Conservation (phyloP, 768 basidiomycete species). For the Leccinum broughii region DNA sequence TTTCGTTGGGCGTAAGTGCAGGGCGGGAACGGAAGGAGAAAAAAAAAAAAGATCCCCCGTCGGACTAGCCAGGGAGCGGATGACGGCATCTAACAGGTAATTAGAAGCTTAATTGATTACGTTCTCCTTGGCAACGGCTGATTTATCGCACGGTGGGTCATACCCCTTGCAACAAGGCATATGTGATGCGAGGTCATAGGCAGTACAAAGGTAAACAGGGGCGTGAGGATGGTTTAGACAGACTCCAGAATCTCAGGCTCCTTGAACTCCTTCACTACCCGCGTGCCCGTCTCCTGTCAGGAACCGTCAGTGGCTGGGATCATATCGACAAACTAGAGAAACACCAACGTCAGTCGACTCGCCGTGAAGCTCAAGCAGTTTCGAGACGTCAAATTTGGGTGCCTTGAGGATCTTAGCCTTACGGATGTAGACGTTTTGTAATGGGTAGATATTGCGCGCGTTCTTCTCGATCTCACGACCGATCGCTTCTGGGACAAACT, state of each 20-base stretch:
- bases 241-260: conserved; percentile 93
- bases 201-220: conserved; percentile 40
- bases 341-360: conserved; percentile 85
- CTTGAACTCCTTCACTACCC: conserved; percentile 95
- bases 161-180: conserved; percentile 36
- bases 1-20: background rate
- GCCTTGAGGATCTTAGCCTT: conserved; percentile 99
- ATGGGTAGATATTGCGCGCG: conserved; percentile 91
- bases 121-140: background rate
- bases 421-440: conserved; percentile 98
- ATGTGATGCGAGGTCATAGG: conserved; percentile 30
- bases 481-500: conserved; percentile 98
- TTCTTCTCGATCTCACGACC: conserved; percentile 99
- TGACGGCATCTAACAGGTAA: conserved; percentile 2
- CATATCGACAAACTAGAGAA: background rate
- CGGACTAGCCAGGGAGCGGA: background rate
- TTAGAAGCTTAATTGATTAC: background rate
- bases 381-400: conserved; percentile 94
- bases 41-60: background rate
- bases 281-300: conserved; percentile 86
- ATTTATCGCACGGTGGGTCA: conserved; percentile 3
- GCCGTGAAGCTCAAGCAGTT: conserved; percentile 95
- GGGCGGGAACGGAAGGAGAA: conserved; percentile 5
- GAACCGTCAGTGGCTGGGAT: conserved; percentile 6
- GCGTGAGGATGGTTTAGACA: conserved; percentile 60